Evolutionary conservation across 176 grass and related monocot species (phyloP), one percentile per base, ranked within the genome.

Genomic region (Aegilops tauschii): DNA sequence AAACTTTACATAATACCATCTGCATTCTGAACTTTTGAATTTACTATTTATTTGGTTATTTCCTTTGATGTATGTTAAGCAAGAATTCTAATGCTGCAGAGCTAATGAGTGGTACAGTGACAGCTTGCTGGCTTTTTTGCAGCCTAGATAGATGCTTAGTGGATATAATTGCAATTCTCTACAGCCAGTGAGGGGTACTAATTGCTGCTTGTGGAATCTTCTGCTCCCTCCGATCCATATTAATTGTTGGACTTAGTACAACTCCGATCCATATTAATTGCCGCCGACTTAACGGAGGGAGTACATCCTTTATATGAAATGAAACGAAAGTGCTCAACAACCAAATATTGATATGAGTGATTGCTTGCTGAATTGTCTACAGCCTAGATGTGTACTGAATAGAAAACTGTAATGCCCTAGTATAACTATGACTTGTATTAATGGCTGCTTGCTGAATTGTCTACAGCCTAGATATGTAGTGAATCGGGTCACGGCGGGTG

Each of bases 391-490:
- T 92, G 90, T 87, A 68, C 92, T 98, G 75, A 54, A 54, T 54
- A 54, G 50, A 54, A 49, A 50, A 54, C 2, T 18, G 50, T 54
- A 96, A 98, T 56, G 25, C 20, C 82, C 4, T 17, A 31, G 30
- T 31, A 28, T 49, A 45, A 13, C 25, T 0, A 28, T 9, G 42
- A 72, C 5, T 56, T 11, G 23, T 82, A 47, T 64, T 81, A 76
- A 78, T 86, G 20, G 6, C 29, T 56, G 31, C 21, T 16, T 54
- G 49, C 40, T 77, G 16, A 68, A 18, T 29, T 76, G 65, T 93
- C 31, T 52, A 68, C 86, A 98, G 96, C 93, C 96, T 20, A 92
- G 96, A 68, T 98, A 96, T 90, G 90, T 94, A 49, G 94, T 98
- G 75, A 98, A 98, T 50, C 87, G 92, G 17, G 97, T 98, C 36